phyloP scores from a whole-genome alignment of 2,329 filamentous ascomycete species.

The Lecanosticta acicola region DNA sequence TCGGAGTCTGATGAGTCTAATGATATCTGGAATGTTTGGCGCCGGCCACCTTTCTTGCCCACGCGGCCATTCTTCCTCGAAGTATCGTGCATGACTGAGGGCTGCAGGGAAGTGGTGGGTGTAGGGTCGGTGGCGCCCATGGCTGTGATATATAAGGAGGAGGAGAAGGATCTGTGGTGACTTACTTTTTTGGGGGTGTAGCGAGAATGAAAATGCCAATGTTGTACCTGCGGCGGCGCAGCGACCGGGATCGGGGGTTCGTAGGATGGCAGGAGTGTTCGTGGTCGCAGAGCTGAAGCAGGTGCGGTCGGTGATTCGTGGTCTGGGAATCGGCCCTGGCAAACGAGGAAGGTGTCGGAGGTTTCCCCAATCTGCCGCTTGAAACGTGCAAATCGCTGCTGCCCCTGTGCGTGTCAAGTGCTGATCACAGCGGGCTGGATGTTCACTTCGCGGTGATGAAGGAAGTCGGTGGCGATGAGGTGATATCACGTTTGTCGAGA shows the following conservation, averaged over 20 bases:
- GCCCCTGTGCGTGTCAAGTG: no score
- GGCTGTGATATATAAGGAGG: not conserved
- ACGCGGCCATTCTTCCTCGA: not conserved
- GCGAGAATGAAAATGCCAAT: not conserved
- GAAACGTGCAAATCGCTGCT: not conserved
- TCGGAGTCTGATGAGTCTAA: not conserved
- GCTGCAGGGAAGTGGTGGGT: not conserved
- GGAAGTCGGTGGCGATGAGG: not conserved
- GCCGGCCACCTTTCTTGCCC: slow-evolving; percentile 4
- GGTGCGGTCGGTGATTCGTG: not conserved
- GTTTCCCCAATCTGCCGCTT: no score
- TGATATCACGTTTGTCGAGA: not conserved
- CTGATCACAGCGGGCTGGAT: no score
- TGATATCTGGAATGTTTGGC: slow-evolving; percentile 1
- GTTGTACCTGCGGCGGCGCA: not conserved
- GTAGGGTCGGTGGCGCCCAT: not conserved
- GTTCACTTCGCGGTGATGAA: no score
- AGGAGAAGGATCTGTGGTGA: not conserved
- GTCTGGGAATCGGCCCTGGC: no score
- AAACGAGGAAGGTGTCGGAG: no score
- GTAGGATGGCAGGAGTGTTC: not conserved
- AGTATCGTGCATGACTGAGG: not conserved
- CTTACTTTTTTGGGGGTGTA: not conserved
- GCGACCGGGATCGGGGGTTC: not conserved
- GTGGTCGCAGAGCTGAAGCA: not conserved